These are phyloP conservation scores for Citrus cavaleriei DNA, from an alignment of 345 rosid genomes.

Conservation along the genomic window DNA sequence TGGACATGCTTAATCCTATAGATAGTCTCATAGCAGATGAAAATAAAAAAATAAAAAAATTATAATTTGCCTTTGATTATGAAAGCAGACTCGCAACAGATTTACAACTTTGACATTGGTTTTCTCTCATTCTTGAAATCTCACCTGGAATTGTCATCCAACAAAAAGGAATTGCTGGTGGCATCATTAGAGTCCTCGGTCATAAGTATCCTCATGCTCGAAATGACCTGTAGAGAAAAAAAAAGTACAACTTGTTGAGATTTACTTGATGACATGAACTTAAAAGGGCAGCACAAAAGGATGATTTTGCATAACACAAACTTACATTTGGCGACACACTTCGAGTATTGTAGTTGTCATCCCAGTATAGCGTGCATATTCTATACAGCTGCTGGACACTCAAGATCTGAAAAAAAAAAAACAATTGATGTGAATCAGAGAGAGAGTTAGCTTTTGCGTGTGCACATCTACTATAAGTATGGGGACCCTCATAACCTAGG, in stretches of 20 bases:
- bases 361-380: slow-evolving; percentile 95
- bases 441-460: not conserved
- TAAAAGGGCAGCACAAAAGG: not conserved
- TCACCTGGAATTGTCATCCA: slow-evolving; percentile 94
- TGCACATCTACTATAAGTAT: not conserved
- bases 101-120: not conserved
- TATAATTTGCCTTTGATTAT: not conserved
- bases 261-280: not conserved
- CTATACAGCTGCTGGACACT: slow-evolving; percentile 97
- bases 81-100: not conserved
- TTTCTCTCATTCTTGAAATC: slow-evolving; percentile 1
- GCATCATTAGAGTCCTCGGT: slow-evolving; percentile 93
- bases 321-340: slow-evolving; percentile 89
- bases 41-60: not conserved
- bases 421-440: not conserved
- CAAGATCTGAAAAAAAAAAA: slow-evolving; percentile 50
- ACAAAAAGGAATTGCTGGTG: slow-evolving; percentile 78
- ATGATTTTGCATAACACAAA: not conserved
- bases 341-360: slow-evolving; percentile 93
- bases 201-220: slow-evolving; percentile 98
- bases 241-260: slow-evolving; percentile 12
- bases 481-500: not conserved
- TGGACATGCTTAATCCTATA: not conserved
- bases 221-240: slow-evolving; percentile 55
- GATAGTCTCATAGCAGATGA: not conserved